These are phyloP conservation scores for Trichoderma arundinaceum DNA, from an alignment of 2,329 filamentous ascomycete species.

Conservation along the genomic window DNA sequence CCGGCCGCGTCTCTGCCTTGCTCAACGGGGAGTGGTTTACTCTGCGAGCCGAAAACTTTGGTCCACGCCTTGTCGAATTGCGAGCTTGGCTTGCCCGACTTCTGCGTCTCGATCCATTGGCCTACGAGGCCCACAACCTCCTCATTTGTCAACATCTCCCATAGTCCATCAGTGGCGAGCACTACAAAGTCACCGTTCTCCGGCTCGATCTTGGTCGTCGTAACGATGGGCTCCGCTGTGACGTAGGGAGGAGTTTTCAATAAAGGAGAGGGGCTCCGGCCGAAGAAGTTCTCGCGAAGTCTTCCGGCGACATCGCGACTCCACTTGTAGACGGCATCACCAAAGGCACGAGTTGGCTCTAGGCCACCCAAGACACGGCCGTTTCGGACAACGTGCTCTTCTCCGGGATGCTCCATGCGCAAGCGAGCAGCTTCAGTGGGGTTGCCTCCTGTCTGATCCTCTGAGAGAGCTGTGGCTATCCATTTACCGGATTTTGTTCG, in stretches of 20 bases:
- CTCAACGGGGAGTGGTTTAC: slow-evolving; percentile 76
- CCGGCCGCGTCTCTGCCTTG: slow-evolving; percentile 53
- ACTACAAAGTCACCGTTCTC: slow-evolving; percentile 93
- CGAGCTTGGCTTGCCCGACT: slow-evolving; percentile 55
- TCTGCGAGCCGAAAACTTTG: slow-evolving; percentile 61
- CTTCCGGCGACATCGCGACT: slow-evolving; percentile 80
- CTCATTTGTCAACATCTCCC: slow-evolving; percentile 99
- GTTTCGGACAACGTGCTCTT: slow-evolving; percentile 84
- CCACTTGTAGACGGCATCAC: slow-evolving; percentile 98
- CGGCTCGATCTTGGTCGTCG: slow-evolving; percentile 88
- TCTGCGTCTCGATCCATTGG: slow-evolving; percentile 90
- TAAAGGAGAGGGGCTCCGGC: slow-evolving; percentile 74
- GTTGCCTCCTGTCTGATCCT: slow-evolving; percentile 92
- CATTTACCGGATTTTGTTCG: slow-evolving; percentile 30
- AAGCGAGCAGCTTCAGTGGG: slow-evolving; percentile 82
- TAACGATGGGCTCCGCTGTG: slow-evolving; percentile 92
- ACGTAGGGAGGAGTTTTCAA: slow-evolving; percentile 95
- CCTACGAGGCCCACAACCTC: slow-evolving; percentile 96
- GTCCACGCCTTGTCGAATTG: slow-evolving; percentile 75
- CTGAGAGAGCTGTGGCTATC: slow-evolving; percentile 72
- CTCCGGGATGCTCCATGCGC: slow-evolving; percentile 84
- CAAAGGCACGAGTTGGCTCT: slow-evolving; percentile 92
- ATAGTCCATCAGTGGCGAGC: slow-evolving; percentile 93
- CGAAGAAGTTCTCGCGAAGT: slow-evolving; percentile 86
- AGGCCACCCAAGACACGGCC: slow-evolving; percentile 90